phyloP scores from a whole-genome alignment of 2,329 filamentous ascomycete genomes.

The Coniosporium tulheliwenetii region DNA sequence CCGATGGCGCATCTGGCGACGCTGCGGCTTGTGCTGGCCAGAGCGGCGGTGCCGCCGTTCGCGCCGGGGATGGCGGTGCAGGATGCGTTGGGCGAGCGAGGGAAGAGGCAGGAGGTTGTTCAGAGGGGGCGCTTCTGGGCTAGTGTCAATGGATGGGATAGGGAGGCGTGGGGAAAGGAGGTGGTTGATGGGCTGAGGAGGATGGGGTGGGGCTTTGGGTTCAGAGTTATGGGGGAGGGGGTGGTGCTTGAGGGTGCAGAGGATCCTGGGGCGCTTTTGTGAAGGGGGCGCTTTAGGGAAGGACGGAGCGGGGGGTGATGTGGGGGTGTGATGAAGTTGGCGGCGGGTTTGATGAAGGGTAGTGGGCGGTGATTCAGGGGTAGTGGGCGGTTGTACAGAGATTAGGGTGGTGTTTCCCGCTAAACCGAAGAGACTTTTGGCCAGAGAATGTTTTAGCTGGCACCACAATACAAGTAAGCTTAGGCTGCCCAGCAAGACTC shows the following conservation, averaged over 20 bases:
- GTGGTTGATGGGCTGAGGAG: slow-evolving; percentile 6
- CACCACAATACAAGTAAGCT: too few relatives aligned
- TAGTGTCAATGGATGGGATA: slow-evolving; percentile 12
- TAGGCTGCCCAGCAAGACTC: too few relatives aligned
- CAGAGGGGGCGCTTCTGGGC: slow-evolving; percentile 18
- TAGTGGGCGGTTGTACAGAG: too few relatives aligned
- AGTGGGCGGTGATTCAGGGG: too few relatives aligned
- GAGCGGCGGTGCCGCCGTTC: slow-evolving; percentile 19
- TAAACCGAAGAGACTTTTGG: too few relatives aligned
- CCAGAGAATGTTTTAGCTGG: too few relatives aligned
- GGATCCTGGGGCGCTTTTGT: too few relatives aligned
- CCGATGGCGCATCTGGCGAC: slow-evolving; percentile 14
- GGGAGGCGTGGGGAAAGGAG: slow-evolving; percentile 7
- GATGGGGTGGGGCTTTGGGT: slow-evolving; percentile 10
- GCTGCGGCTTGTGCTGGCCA: slow-evolving; percentile 17
- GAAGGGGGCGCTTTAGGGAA: too few relatives aligned
- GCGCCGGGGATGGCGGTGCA: slow-evolving; percentile 19
- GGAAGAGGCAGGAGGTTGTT: slow-evolving; percentile 19
- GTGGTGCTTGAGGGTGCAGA: background rate
- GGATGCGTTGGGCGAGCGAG: slow-evolving; percentile 19
- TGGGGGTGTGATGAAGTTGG: too few relatives aligned
- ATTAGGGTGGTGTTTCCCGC: too few relatives aligned
- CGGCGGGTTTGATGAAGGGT: too few relatives aligned
- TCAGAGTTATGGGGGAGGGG: slow-evolving; percentile 5
- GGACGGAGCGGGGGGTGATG: too few relatives aligned